Conservation (phyloP, 495 filamentous ascomycete genomes). For the Podospora comata region DNA sequence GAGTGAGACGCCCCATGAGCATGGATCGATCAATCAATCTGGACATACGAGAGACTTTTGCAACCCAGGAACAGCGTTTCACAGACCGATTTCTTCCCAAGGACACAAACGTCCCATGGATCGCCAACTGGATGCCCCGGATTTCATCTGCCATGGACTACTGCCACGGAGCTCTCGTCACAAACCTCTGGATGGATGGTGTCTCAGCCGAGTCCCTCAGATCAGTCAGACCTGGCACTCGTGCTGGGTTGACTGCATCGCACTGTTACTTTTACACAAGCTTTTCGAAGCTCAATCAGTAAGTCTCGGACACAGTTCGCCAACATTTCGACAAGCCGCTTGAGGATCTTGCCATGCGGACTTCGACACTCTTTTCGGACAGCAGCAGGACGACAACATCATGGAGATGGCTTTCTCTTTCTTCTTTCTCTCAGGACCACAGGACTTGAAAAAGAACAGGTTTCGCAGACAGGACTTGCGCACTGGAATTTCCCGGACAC, state of each 20-base stretch:
- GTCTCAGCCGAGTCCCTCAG: constrained; percentile 22
- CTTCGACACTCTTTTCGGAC: background rate
- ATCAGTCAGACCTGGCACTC: background rate
- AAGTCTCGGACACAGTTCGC: background rate
- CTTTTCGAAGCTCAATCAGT: background rate
- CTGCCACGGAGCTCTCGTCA: background rate
- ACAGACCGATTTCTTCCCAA: background rate
- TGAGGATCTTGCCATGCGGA: background rate
- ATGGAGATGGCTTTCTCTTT: background rate
- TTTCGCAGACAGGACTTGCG: background rate
- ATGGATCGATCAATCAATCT: background rate
- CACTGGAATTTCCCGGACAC: background rate
- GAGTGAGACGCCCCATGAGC: constrained; percentile 26
- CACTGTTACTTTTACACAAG: background rate
- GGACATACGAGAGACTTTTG: constrained; percentile 11
- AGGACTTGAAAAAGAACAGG: background rate
- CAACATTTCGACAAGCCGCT: background rate
- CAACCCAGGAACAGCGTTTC: constrained; percentile 11
- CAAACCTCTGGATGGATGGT: constrained; percentile 2
- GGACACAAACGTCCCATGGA: background rate
- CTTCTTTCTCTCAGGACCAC: background rate
- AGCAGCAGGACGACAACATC: background rate
- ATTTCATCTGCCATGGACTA: constrained; percentile 15
- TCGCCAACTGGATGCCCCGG: constrained; percentile 14
- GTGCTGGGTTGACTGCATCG: constrained; percentile 1